Evolutionary conservation across 352 stramenopile genomes (phyloP), one percentile per base, ranked within the genome.

Genomic region (Phytophthora rubi): DNA sequence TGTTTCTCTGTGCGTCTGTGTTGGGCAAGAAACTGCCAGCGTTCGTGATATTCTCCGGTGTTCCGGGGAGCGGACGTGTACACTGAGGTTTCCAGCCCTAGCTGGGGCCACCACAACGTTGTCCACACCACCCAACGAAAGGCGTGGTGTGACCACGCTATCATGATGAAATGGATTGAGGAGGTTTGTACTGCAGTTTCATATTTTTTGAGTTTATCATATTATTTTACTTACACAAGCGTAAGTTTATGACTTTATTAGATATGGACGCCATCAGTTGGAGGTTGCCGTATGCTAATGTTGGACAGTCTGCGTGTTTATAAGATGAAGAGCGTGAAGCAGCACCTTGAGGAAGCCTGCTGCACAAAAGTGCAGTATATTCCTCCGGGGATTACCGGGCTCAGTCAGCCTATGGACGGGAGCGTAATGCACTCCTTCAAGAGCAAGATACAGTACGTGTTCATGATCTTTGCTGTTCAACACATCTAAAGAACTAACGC

Each of bases 331-430:
- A 62, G 37, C 18, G 35, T 62, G 30, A 33, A 62, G 47, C 45
- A 70, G n/a, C 33, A 44, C 18, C 53, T 58, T 16, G 15, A 58
- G 32, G 52, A 58, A 9, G 28, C 52, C 12, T 58, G 16, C 12
- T 58, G 53, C 54, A 64, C 62, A 53, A 44, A 48, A 1, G 42
- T 64, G 7, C 45, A 64, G n/a, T 70, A 59, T 26, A 55, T 64
- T 6, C 62, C 54, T 59, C 53, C 53, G 2, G 45, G 33, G 3
- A 53, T 62, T 12, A 70, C 62, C 7, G 53, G 53, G 21, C 54
- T 70, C 35, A 59, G 62, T 51, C 54, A 70, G 47, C 30, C 21
- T 6, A 70, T 70, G 54, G 54, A 70, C 32, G 54, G 64, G 45
- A 42, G 48, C 30, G 47, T 63, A 1, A 59, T 64, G 54, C 49